These are phyloP conservation scores for Fomitopsis schrenkii DNA, from an alignment of 1,284 basidiomycete species.

Conservation along the genomic window DNA sequence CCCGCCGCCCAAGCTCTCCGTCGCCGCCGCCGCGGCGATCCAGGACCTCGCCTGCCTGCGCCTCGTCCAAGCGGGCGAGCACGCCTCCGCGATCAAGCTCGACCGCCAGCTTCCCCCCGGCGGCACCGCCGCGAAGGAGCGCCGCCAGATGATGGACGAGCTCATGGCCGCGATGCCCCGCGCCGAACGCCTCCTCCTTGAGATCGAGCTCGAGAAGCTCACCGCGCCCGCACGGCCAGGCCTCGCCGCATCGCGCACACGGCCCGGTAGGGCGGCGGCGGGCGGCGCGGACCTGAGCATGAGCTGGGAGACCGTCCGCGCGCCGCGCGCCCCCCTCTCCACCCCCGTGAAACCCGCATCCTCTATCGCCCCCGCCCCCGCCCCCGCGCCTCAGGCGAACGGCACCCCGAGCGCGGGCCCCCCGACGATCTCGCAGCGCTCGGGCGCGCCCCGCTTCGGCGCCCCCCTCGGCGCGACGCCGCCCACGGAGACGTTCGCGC, in stretches of 20 bases:
- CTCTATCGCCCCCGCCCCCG: not conserved
- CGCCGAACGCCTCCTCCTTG: conserved; percentile 51
- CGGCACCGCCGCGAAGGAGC: conserved; percentile 35
- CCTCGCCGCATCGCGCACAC: not conserved
- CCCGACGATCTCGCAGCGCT: conserved; percentile 21
- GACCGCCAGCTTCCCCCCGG: conserved; percentile 56
- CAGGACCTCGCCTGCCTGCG: conserved; percentile 83
- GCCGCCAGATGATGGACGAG: conserved; percentile 68
- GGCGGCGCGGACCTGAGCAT: conserved; percentile 32
- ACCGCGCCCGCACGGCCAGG: conserved; percentile 5
- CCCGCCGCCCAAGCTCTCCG: conserved; percentile 46
- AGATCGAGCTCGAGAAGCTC: conserved; percentile 42
- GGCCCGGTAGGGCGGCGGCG: not conserved
- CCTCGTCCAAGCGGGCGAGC: conserved; percentile 71
- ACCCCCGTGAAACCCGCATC: not conserved
- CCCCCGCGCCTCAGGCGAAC: not conserved
- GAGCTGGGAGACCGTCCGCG: conserved; percentile 49
- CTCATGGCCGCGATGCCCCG: conserved; percentile 56
- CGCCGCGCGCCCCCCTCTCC: not conserved
- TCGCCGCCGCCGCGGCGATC: conserved; percentile 51
- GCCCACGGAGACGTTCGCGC: conserved; percentile 13
- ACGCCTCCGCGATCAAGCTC: conserved; percentile 69
- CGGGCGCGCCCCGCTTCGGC: conserved; percentile 28
- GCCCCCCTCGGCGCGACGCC: conserved; percentile 12
- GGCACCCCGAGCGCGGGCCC: not conserved